Percentiles rank a stretch among this genome's conserved stretches.
Conservation (phyloP, 164 flowering plant species). For the Aristolochia fimbriata region DNA sequence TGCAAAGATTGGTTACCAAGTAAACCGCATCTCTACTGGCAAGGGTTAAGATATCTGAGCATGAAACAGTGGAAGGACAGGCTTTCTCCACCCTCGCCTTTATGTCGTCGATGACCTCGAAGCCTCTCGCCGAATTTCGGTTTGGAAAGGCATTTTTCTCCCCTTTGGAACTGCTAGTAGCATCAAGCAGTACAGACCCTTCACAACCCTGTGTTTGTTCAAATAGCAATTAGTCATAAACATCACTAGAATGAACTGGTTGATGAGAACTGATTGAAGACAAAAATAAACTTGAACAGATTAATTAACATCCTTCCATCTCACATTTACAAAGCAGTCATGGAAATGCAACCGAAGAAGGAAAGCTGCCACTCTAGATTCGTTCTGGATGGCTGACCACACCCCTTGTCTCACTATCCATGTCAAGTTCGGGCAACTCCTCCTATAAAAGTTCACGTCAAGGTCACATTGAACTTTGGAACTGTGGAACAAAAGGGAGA, state of each 20-base stretch:
- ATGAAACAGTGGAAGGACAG: constrained; percentile 84
- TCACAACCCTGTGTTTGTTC: constrained; percentile 16
- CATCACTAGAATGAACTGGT: background rate
- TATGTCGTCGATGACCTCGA: constrained; percentile 77
- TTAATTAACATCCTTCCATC: background rate
- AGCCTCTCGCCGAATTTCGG: constrained; percentile 14
- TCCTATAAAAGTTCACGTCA: constrained; percentile 35
- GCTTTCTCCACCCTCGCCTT: constrained; percentile 71
- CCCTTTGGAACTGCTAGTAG: constrained; percentile 10
- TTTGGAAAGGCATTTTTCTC: constrained; percentile 19
- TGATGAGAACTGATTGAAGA: background rate
- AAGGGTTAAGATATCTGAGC: constrained; percentile 77
- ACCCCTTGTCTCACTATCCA: constrained; percentile 42
- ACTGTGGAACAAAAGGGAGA: constrained; percentile 16
- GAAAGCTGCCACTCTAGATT: constrained; percentile 69
- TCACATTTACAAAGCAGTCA: constrained; percentile 72
- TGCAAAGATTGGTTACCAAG: constrained; percentile 17
- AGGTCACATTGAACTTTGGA: constrained; percentile 33
- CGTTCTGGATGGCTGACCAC: constrained; percentile 47
- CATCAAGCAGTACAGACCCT: constrained; percentile 16
- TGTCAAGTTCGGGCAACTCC: constrained; percentile 45
- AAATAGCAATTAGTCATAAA: background rate
- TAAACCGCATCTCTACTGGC: constrained; percentile 90
- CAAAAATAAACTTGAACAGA: too few species aligned
- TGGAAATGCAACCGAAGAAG: constrained; percentile 66